phyloP scores from a whole-genome alignment of 805 yeast genomes.

The Yamadazyma endophytica region DNA sequence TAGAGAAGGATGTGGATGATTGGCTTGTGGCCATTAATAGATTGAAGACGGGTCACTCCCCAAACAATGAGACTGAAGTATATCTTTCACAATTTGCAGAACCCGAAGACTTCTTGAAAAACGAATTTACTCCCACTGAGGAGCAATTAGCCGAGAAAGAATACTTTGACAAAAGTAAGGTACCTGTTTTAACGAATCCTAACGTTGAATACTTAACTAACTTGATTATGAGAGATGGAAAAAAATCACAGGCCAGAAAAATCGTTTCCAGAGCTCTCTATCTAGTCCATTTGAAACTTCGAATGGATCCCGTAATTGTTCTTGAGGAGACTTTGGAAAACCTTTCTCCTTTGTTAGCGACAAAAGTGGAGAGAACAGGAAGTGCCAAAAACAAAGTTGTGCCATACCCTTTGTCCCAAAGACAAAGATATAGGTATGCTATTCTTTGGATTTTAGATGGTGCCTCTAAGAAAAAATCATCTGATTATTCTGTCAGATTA shows the following conservation, averaged over 20 bases:
- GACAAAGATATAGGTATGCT: conserved; percentile 84
- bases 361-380: conserved; percentile 75
- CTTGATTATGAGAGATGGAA: conserved; percentile 89
- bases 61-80: conserved; percentile 30
- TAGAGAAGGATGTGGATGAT: conserved; percentile 39
- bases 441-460: conserved; percentile 90
- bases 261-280: conserved; percentile 74
- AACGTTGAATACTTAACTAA: conserved; percentile 74
- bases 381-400: conserved; percentile 77
- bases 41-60: conserved; percentile 30
- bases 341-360: conserved; percentile 79
- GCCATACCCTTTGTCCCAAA: conserved; percentile 77
- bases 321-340: conserved; percentile 72
- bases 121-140: conserved; percentile 52
- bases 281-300: conserved; percentile 63
- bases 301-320: conserved; percentile 76
- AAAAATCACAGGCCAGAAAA: conserved; percentile 74
- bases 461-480: conserved; percentile 70
- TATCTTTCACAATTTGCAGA: conserved; percentile 36
- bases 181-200: conserved; percentile 67
- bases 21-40: conserved; percentile 44
- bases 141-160: conserved; percentile 61
- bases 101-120: conserved; percentile 31
- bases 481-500: conserved; percentile 80
- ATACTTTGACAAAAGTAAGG: conserved; percentile 42